Evolutionary conservation across 768 basidiomycete species (phyloP).

Genomic region (Amanita exitialis): DNA sequence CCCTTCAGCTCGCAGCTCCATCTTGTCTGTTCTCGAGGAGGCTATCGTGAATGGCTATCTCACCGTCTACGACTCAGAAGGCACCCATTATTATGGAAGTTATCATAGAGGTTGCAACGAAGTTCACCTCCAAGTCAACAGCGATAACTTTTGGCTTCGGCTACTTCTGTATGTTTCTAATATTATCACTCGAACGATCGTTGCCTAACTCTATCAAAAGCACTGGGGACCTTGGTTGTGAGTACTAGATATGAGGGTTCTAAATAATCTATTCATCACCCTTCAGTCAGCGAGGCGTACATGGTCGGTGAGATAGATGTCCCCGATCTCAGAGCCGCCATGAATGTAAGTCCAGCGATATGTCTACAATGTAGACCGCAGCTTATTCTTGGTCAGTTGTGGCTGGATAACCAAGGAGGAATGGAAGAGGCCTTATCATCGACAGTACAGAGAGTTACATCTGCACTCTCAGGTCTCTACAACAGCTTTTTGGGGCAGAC

Average conservation of each 20-base stretch:
- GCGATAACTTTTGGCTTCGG: slow-evolving; percentile 60
- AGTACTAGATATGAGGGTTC: slow-evolving; percentile 14
- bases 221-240: slow-evolving; percentile 59
- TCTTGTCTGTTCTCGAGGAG: slow-evolving; percentile 46
- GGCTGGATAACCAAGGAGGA: slow-evolving; percentile 56
- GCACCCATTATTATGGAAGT: slow-evolving; percentile 48
- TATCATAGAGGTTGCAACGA: slow-evolving; percentile 51
- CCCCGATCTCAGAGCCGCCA: slow-evolving; percentile 44
- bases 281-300: slow-evolving; percentile 61
- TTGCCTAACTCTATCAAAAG: slow-evolving; percentile 19
- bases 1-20: slow-evolving; percentile 44
- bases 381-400: slow-evolving; percentile 32
- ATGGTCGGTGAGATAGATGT: slow-evolving; percentile 66
- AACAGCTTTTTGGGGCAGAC: slow-evolving; percentile 72
- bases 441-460: slow-evolving; percentile 42
- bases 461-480: slow-evolving; percentile 49
- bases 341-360: slow-evolving; percentile 41
- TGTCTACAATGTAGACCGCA: slow-evolving; percentile 5
- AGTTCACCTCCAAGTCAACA: slow-evolving; percentile 45
- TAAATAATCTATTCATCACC: not conserved
- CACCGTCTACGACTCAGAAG: slow-evolving; percentile 52
- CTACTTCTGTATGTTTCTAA: slow-evolving; percentile 41
- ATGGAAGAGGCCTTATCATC: slow-evolving; percentile 52
- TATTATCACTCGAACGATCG: not conserved
- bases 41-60: slow-evolving; percentile 51